Conservation (phyloP, 805 yeast genomes). For the Metschnikowia anglica region DNA sequence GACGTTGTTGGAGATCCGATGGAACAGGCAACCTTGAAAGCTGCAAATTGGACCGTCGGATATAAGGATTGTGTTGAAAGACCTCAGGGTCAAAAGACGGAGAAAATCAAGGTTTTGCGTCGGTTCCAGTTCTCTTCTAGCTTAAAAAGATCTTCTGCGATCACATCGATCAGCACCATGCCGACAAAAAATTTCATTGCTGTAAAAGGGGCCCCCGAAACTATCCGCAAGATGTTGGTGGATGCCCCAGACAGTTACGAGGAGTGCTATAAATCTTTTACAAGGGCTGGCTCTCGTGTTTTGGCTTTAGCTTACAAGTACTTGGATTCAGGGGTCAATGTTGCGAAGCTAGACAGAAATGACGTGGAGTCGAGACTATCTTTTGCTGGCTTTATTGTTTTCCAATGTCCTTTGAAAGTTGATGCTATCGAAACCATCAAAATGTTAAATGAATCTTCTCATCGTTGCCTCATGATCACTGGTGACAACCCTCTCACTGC, state of each 20-base stretch:
- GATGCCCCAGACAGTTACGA: constrained; percentile 79
- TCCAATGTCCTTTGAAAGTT: constrained; percentile 93
- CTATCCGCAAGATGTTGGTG: constrained; percentile 72
- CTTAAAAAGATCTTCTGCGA: constrained; percentile 89
- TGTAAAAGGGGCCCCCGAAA: constrained; percentile 98
- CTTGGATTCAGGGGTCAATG: constrained; percentile 51
- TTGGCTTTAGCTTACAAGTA: constrained; percentile 89
- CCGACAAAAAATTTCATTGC: constrained; percentile 63
- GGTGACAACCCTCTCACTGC: constrained; percentile 99
- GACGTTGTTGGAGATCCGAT: constrained; percentile 98
- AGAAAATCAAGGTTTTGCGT: constrained; percentile 72
- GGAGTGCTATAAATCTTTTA: constrained; percentile 80
- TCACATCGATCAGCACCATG: constrained; percentile 55
- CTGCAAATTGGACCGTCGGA: constrained; percentile 82
- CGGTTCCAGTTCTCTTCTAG: constrained; percentile 97
- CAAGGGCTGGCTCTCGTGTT: constrained; percentile 95
- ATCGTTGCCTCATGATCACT: constrained; percentile 95
- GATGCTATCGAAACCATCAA: constrained; percentile 89
- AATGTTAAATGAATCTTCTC: constrained; percentile 93
- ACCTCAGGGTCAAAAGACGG: constrained; percentile 29
- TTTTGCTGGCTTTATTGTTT: constrained; percentile 92
- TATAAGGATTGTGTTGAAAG: constrained; percentile 69
- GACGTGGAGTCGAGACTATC: constrained; percentile 69
- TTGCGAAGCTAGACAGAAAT: constrained; percentile 63
- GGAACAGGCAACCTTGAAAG: constrained; percentile 94